These are phyloP conservation scores for Vaccinium macrocarpon DNA, from an alignment of 148 eudicot species.

Conservation along the genomic window DNA sequence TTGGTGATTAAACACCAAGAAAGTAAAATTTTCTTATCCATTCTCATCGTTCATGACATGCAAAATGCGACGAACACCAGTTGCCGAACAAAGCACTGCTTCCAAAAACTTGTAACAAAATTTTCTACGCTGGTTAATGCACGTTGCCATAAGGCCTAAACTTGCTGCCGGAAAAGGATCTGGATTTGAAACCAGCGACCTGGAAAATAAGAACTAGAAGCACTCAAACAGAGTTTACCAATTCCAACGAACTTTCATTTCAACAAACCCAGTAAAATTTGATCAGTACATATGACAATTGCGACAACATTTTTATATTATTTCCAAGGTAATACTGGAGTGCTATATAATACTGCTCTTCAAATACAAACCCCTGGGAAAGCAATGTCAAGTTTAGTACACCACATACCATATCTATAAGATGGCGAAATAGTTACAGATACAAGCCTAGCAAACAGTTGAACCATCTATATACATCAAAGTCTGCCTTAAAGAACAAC, in stretches of 20 bases:
- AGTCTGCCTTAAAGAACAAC: neutral
- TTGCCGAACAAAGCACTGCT: no score
- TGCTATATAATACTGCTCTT: neutral
- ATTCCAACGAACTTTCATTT: neutral
- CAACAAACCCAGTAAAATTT: neutral
- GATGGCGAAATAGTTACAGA: neutral
- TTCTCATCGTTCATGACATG: no score
- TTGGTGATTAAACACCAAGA: no score
- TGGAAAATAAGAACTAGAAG: neutral
- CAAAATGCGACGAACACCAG: no score
- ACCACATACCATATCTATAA: neutral
- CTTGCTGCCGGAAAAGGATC: neutral
- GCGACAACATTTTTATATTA: neutral
- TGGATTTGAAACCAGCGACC: neutral
- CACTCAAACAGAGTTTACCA: neutral
- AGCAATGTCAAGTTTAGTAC: neutral
- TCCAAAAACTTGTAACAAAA: no score
- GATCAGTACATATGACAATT: neutral
- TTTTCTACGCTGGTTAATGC: no score
- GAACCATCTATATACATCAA: neutral
- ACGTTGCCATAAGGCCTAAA: neutral
- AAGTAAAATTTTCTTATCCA: no score
- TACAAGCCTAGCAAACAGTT: neutral
- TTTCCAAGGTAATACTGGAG: neutral
- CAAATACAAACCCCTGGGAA: neutral